Conservation (phyloP, 257 asterid species). For the Gardenia jasminoides region DNA sequence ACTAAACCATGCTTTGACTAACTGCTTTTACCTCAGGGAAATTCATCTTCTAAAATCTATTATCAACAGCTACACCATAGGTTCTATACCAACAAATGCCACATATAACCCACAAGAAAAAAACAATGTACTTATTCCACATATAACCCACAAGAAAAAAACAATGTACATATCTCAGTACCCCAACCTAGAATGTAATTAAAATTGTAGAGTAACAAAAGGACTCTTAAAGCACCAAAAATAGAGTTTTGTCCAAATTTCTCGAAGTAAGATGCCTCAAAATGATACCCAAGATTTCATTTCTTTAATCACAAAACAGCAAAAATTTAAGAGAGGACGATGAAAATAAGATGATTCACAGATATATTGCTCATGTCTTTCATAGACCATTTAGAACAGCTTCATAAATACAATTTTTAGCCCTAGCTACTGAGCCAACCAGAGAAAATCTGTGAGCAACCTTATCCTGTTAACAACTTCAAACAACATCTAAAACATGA, state of each 20-base stretch:
- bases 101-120: too few species aligned
- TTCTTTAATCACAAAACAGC: neutral
- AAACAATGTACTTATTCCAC: neutral
- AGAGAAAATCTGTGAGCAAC: neutral
- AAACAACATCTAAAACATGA: neutral
- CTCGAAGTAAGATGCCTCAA: neutral
- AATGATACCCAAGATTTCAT: neutral
- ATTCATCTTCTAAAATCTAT: neutral
- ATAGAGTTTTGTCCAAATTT: neutral
- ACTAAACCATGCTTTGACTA: neutral
- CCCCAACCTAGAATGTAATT: neutral
- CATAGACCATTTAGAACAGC: neutral
- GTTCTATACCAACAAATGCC: neutral
- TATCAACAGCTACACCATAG: neutral
- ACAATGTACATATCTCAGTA: neutral
- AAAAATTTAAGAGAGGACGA: too few species aligned
- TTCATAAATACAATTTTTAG: too few species aligned
- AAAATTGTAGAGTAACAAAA: neutral
- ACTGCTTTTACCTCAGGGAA: neutral
- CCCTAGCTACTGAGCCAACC: neutral
- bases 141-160: neutral
- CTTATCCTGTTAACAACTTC: neutral
- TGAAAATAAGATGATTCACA: too few species aligned
- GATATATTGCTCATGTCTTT: neutral
- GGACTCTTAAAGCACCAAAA: neutral